Percentiles rank a stretch among this genome's conserved stretches.
Conservation (phyloP, 768 basidiomycete genomes). For the Suillus plorans region DNA sequence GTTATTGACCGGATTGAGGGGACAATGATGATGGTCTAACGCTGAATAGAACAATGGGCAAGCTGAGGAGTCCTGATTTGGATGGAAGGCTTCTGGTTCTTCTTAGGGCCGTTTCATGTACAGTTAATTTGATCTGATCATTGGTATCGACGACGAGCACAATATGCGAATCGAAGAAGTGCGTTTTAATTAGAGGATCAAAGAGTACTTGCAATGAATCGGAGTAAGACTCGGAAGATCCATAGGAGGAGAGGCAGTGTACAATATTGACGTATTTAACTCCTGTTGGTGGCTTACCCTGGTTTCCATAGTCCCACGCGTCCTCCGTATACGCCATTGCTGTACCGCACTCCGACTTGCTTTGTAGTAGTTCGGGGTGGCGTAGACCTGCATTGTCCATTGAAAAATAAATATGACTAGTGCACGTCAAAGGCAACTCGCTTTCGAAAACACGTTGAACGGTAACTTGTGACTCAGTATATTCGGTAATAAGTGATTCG, state of each 20-base stretch:
- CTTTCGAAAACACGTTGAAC: neutral
- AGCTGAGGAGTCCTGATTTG: slow-evolving; percentile 2
- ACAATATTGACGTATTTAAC: neutral
- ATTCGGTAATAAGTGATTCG: neutral
- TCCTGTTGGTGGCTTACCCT: neutral
- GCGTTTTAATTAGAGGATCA: neutral
- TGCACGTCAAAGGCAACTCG: neutral
- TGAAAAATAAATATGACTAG: neutral
- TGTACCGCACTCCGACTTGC: neutral
- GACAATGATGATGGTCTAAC: slow-evolving; percentile 3
- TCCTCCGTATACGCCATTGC: neutral
- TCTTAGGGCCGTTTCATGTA: slow-evolving; percentile 3
- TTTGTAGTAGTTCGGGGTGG: neutral
- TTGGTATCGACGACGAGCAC: neutral
- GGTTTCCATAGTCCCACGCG: neutral
- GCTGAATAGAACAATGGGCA: neutral
- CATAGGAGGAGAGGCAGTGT: neutral
- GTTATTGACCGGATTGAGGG: neutral
- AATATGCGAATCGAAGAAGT: slow-evolving; percentile 1
- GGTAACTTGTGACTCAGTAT: neutral
- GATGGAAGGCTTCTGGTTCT: slow-evolving; percentile 4
- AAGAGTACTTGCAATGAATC: neutral
- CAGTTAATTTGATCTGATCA: neutral
- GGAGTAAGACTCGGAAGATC: no score
- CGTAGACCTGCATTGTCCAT: neutral